Base-by-base conservation (phyloP, 1,284 basidiomycete species). In the Mycena sp. region DNA sequence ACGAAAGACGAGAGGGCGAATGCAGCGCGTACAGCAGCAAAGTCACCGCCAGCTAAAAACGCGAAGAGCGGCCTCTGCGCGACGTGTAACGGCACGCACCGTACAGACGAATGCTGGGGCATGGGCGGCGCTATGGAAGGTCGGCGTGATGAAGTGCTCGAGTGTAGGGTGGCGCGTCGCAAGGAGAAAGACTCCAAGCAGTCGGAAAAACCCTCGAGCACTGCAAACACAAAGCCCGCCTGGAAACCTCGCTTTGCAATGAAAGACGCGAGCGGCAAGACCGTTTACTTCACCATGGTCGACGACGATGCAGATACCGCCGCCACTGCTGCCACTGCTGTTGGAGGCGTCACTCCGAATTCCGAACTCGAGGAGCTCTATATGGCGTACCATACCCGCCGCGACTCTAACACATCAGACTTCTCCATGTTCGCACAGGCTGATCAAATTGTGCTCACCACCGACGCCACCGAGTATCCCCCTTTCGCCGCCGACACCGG, bases 131-230 rank as follows among this genome's bases (percentile, higher is more conserved):
- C 30, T 6, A 49, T 49, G 46, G 46, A 49, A 26, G 46, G 46
- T 7, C 12, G 21, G 26, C 25, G 46, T n/a, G 46, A 51, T 7
- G 49, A 85, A 70, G 17, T 79, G 60, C 68, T 81, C 44, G 50
- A 16, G 6, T 3, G 26, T 6, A 14, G 30, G 30, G 25, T 45
- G 3, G 44, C 16, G 29, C 25, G 32, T 7, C 7, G 9, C 7
- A n/a, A n/a, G n/a, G n/a, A n/a, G n/a, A n/a, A n/a, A n/a, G n/a
- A n/a, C n/a, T n/a, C n/a, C n/a, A n/a, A 35, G n/a, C 25, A 45
- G 16, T 45, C 44, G 12, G n/a, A 45, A 28, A 16, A 45, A 28
- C 25, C 44, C 25, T 26, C 44, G 44, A 45, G 25, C 44, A 45
- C 44, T 16, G 19, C 44, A 28, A 30, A 12, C 6, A 21, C 29